Base-by-base conservation (phyloP, 1,284 basidiomycete genomes). In the Cryptococcus depauperatus region DNA sequence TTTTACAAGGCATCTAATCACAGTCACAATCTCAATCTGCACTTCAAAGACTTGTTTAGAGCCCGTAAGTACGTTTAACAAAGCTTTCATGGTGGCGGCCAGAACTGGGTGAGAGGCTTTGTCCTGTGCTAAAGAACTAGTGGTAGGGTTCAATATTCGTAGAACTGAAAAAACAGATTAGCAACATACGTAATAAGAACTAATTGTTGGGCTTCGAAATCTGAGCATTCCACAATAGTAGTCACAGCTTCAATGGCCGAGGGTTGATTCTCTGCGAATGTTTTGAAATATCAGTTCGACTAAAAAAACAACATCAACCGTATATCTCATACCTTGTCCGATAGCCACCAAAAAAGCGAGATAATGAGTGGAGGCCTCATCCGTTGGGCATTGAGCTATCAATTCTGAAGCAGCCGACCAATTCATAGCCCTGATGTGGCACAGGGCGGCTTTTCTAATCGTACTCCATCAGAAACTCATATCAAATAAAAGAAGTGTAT, bases 311-410 rank as follows among this genome's bases (percentile, higher is more conserved):
- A n/a, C n/a, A n/a, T n/a, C 29, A 30, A 30, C 32, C 19, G 32
- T 4, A 10, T 23, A 19, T 7, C 25, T 22, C 6, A 6, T n/a
- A 43, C 47, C 40, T 32, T 44, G 23, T 7, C 37, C 25, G 1
- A 37, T 34, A 2, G 55, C 55, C 3, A 47, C 22, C 2, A 57
- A 44, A 25, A 54, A 57, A 19, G 27, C 25, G 5, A 57, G 50
- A 28, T 57, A 54, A 22, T 57, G 55, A 0, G 52, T 57, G 0
- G 52, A 28, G 2, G 55, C 52, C 18, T 54, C 55, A 1, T 28
- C 26, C 0, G 45, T 19, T 0, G 52, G 37, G 35, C 50, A 54
- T 10, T 40, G 22, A 16, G 47, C 26, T 2, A 54, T 25, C 7
- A 40, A 19, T 9, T 40, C 29, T 5, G 21, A 18, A 5, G 46